Conservation (phyloP, 345 rosid species). For the Pistacia integerrima region DNA sequence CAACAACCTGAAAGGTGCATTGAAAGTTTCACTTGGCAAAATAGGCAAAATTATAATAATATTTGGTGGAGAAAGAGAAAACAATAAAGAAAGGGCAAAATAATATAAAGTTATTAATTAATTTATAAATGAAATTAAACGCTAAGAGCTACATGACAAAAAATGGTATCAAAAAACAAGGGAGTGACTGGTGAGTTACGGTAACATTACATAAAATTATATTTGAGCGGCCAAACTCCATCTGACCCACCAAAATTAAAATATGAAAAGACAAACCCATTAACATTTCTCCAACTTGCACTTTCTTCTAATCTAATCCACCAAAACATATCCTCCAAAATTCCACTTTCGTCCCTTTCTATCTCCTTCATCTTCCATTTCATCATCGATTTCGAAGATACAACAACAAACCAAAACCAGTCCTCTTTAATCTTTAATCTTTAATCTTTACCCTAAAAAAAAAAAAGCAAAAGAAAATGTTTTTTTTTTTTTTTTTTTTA, state of each 20-base stretch:
- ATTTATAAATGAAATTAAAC: no score
- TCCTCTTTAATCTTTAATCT: neutral
- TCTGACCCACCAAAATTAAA: conserved; percentile 33
- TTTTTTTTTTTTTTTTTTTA: no score
- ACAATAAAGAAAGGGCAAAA: no score
- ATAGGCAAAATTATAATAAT: no score
- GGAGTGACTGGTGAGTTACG: neutral
- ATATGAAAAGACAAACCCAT: conserved; percentile 22
- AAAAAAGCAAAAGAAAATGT: neutral
- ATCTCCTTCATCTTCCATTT: neutral
- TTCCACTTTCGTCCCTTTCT: conserved; percentile 18
- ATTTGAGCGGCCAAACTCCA: conserved; percentile 17
- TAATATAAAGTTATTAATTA: no score
- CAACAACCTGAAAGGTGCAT: no score
- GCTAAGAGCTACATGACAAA: neutral
- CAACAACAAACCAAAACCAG: neutral
- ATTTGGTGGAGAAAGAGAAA: no score
- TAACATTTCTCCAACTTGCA: conserved; percentile 30
- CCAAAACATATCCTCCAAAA: conserved; percentile 18
- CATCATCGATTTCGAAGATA: conserved; percentile 11
- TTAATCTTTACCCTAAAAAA: neutral
- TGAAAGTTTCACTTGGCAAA: no score
- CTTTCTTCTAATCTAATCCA: neutral
- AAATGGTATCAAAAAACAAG: conserved; percentile 1
- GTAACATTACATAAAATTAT: neutral